Evolutionary conservation across 2,329 filamentous ascomycete genomes (phyloP).

Genomic region (Diaporthe sp.): DNA sequence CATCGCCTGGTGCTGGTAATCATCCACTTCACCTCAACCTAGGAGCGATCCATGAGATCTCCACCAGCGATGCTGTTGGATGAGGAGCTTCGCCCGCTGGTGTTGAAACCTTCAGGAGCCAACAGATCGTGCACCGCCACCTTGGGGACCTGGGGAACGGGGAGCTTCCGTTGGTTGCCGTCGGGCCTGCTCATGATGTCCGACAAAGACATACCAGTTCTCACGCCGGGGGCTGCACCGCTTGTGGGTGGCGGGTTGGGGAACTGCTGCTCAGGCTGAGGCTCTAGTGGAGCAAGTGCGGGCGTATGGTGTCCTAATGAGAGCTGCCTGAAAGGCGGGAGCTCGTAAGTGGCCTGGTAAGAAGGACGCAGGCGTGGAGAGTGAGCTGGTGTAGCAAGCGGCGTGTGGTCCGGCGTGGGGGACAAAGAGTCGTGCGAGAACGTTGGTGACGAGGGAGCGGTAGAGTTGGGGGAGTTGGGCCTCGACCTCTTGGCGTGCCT

Average conservation of each 20-base stretch:
- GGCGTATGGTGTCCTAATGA: constrained; percentile 67
- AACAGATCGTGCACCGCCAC: constrained; percentile 89
- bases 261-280: constrained; percentile 62
- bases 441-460: constrained; percentile 93
- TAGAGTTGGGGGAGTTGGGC: constrained; percentile 94
- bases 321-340: constrained; percentile 84
- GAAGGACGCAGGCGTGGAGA: constrained; percentile 87
- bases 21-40: constrained; percentile 24
- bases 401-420: constrained; percentile 97
- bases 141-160: constrained; percentile 91
- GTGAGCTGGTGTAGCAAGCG: constrained; percentile 95
- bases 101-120: constrained; percentile 75
- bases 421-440: constrained; percentile 97
- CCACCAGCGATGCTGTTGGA: constrained; percentile 83
- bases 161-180: constrained; percentile 89
- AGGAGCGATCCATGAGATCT: constrained; percentile 70
- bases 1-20: constrained; percentile 29
- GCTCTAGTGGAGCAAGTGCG: constrained; percentile 71
- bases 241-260: constrained; percentile 52
- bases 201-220: constrained; percentile 82
- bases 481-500: constrained; percentile 88
- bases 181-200: constrained; percentile 95
- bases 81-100: constrained; percentile 82
- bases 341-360: constrained; percentile 79
- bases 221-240: constrained; percentile 53